phyloP scores from a whole-genome alignment of 129 eudicot species.

The Chrysanthemum makinoi region DNA sequence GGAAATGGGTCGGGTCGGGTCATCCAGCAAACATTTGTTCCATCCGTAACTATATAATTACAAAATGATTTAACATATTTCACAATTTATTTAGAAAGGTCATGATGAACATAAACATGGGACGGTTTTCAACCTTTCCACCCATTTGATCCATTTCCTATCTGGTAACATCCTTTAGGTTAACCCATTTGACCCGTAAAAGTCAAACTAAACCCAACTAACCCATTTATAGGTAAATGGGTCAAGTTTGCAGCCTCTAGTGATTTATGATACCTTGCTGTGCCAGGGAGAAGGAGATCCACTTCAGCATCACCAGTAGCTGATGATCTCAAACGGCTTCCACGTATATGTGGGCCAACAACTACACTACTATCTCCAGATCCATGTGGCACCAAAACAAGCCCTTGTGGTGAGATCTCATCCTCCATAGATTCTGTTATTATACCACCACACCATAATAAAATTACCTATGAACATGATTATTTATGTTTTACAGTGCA shows the following conservation, averaged over 20 bases:
- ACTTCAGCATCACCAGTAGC: constrained; percentile 91
- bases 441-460: constrained; percentile 14
- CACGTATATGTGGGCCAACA: constrained; percentile 91
- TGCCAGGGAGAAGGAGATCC: constrained; percentile 98
- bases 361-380: constrained; percentile 66
- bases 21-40: no score
- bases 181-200: background rate
- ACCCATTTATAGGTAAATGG: background rate
- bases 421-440: constrained; percentile 69
- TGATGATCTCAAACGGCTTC: constrained; percentile 79
- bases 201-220: background rate
- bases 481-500: background rate
- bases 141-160: no score
- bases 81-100: no score
- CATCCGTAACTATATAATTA: no score
- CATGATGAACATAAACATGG: no score
- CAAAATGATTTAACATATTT: no score
- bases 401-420: constrained; percentile 89
- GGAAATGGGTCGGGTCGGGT: no score
- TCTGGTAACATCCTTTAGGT: no score
- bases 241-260: background rate
- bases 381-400: constrained; percentile 87
- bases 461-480: background rate
- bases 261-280: constrained; percentile 69
- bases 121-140: no score